These are phyloP conservation scores for Suillus placidus DNA, from an alignment of 768 basidiomycete species.

Conservation along the genomic window DNA sequence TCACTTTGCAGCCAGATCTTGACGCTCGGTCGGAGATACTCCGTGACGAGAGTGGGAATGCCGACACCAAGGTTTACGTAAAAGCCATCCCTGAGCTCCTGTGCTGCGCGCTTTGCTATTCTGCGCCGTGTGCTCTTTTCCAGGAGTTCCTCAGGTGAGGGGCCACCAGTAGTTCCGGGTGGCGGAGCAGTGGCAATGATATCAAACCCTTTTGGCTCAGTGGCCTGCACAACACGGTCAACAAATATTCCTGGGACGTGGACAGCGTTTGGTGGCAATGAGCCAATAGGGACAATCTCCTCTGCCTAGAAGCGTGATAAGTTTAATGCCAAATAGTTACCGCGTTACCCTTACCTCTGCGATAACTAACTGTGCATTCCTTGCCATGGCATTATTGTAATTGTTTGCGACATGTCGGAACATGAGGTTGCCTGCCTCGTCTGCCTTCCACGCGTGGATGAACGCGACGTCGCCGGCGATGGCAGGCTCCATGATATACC, in stretches of 20 bases:
- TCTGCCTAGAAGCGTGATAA: slow-evolving; percentile 57
- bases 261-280: slow-evolving; percentile 76
- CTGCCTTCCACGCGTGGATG: slow-evolving; percentile 84
- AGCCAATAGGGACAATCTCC: slow-evolving; percentile 77
- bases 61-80: slow-evolving; percentile 84
- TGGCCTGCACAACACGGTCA: slow-evolving; percentile 78
- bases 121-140: slow-evolving; percentile 56
- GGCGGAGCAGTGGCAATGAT: slow-evolving; percentile 60
- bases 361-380: slow-evolving; percentile 80
- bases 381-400: slow-evolving; percentile 81
- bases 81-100: slow-evolving; percentile 80
- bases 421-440: slow-evolving; percentile 82
- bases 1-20: slow-evolving; percentile 84
- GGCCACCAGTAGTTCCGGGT: slow-evolving; percentile 27
- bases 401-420: slow-evolving; percentile 87
- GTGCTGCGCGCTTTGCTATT: slow-evolving; percentile 80
- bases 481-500: slow-evolving; percentile 76
- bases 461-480: slow-evolving; percentile 78
- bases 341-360: slow-evolving; percentile 59
- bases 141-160: slow-evolving; percentile 50
- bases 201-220: slow-evolving; percentile 73
- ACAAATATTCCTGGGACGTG: slow-evolving; percentile 84
- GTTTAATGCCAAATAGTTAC: background rate
- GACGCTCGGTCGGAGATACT: slow-evolving; percentile 65
- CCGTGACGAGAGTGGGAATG: slow-evolving; percentile 83